A percentile compares a stretch with the other conserved stretches of the same genome.
Evolutionary conservation across 2,329 filamentous ascomycete genomes (phyloP).

Genomic region (Madurella fahalii): DNA sequence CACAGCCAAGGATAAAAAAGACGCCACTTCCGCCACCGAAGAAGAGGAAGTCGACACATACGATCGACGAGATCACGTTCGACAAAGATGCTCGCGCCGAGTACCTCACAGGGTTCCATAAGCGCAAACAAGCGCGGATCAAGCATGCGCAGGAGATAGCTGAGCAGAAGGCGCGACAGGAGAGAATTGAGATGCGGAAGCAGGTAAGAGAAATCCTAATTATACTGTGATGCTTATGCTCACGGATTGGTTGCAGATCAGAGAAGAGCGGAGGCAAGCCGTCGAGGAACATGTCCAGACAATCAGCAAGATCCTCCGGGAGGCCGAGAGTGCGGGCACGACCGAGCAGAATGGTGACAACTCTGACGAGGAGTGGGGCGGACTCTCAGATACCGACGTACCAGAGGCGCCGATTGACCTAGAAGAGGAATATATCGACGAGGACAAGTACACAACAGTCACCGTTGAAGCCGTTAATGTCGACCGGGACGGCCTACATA

Average conservation of each 20-base stretch:
- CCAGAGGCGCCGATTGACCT: conserved; percentile 58
- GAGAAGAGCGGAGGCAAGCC: conserved; percentile 77
- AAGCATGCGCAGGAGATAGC: conserved; percentile 83
- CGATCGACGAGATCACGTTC: conserved; percentile 79
- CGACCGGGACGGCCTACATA: conserved; percentile 67
- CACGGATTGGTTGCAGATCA: conserved; percentile 52
- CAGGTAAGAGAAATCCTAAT: conserved; percentile 48
- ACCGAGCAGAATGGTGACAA: conserved; percentile 37
- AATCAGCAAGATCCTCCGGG: conserved; percentile 66
- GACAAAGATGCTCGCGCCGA: conserved; percentile 75
- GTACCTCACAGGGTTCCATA: conserved; percentile 93
- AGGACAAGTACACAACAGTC: conserved; percentile 92
- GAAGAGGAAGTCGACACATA: conserved; percentile 57
- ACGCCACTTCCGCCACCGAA: conserved; percentile 56
- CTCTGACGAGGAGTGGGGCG: conserved; percentile 59
- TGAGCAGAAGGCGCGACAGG: conserved; percentile 70
- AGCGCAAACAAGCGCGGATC: conserved; percentile 81
- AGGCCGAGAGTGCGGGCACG: conserved; percentile 51
- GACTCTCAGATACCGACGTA: conserved; percentile 51
- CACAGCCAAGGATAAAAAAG: conserved; percentile 57
- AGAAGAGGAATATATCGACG: conserved; percentile 93
- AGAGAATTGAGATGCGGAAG: conserved; percentile 68
- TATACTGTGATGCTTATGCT: conserved; percentile 1
- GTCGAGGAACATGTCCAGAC: conserved; percentile 76
- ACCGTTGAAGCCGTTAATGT: conserved; percentile 86